Evolutionary conservation across 139 green algal species (phyloP).

Genomic region (Spirogloea muscicola): DNA sequence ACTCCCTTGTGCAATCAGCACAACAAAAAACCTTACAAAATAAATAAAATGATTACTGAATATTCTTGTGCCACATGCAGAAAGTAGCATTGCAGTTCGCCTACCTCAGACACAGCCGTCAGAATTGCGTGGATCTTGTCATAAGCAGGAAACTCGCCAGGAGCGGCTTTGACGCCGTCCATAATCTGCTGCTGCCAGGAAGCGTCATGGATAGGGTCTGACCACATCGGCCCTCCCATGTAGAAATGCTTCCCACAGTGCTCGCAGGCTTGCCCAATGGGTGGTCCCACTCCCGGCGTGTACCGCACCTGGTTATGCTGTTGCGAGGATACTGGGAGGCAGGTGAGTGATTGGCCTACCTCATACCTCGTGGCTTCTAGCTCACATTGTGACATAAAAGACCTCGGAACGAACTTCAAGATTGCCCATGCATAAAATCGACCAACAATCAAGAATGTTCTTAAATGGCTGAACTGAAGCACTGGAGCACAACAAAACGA

Average conservation of each 20-base stretch:
- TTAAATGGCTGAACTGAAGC: too few relatives aligned
- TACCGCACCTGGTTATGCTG: slow-evolving; percentile 26
- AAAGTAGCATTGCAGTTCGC: slow-evolving; percentile 48
- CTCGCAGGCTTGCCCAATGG: slow-evolving; percentile 37
- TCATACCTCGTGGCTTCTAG: too few relatives aligned
- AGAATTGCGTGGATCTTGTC: slow-evolving; percentile 74
- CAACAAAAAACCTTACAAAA: too few relatives aligned
- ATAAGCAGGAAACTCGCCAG: slow-evolving; percentile 48
- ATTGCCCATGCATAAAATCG: too few relatives aligned
- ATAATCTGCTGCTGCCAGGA: slow-evolving; percentile 57
- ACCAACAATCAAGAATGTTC: too few relatives aligned
- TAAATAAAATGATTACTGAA: too few relatives aligned
- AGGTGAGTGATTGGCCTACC: too few relatives aligned
- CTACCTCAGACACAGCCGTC: slow-evolving; percentile 53
- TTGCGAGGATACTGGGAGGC: not conserved
- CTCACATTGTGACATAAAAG: too few relatives aligned
- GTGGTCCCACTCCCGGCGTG: slow-evolving; percentile 24
- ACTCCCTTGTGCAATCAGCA: too few relatives aligned
- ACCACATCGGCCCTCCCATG: slow-evolving; percentile 95
- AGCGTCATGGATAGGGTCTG: slow-evolving; percentile 77
- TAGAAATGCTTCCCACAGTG: slow-evolving; percentile 45
- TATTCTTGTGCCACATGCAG: too few relatives aligned
- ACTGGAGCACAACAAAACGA: too few relatives aligned
- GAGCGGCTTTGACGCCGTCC: slow-evolving; percentile 13
- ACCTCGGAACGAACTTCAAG: too few relatives aligned